Conservation (phyloP, 805 yeast genomes). For the Candida mattraensis region DNA sequence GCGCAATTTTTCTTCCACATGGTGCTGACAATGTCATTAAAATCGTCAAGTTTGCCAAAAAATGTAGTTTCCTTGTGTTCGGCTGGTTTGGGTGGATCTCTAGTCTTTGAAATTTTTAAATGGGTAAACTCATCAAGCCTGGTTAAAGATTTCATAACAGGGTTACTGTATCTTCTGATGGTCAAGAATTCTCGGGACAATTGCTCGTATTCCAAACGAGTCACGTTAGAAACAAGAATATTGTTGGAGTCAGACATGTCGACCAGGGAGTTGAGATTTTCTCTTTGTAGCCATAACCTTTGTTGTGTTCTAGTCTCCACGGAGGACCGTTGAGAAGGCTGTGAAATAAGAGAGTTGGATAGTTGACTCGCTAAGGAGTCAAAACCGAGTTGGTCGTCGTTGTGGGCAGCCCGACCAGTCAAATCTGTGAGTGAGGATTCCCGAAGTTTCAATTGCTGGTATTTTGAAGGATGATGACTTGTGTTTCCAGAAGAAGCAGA, state of each 20-base stretch:
- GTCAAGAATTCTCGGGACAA: conserved; percentile 71
- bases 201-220: conserved; percentile 76
- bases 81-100: conserved; percentile 5
- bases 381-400: no score
- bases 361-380: no score
- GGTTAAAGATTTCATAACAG: conserved; percentile 61
- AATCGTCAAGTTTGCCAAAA: conserved; percentile 12
- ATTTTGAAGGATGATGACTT: no score
- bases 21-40: conserved; percentile 12
- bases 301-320: conserved; percentile 78
- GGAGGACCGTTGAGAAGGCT: no score
- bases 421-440: no score
- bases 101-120: conserved; percentile 10
- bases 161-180: conserved; percentile 68
- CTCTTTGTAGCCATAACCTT: conserved; percentile 80
- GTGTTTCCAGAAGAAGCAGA: no score
- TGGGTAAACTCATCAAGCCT: conserved; percentile 39
- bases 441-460: no score
- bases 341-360: no score
- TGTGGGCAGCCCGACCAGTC: no score
- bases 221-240: conserved; percentile 37
- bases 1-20: conserved; percentile 22
- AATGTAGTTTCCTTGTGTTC: conserved; percentile 1
- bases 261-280: conserved; percentile 55
- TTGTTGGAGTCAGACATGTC: conserved; percentile 44